Base-by-base conservation (phyloP, 2,329 filamentous ascomycete genomes). In the Geosmithia flava region DNA sequence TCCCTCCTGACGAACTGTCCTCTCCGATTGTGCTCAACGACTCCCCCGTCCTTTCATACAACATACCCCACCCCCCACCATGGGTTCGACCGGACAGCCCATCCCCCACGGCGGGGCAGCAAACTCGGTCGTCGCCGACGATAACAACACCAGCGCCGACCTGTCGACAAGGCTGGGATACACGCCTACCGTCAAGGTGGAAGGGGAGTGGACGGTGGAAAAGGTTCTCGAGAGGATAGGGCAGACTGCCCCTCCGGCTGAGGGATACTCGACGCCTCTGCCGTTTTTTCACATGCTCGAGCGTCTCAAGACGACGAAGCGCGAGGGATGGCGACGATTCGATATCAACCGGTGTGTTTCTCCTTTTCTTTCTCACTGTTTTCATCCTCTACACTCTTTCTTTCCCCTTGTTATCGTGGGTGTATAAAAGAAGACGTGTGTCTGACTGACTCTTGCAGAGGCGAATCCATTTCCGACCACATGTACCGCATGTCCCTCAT, bases 401-500 rank as follows among this genome's bases (percentile, higher is more conserved):
- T 42, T 11, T 30, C 29, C 29, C 11, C 29, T 30, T 7, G 7
- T 30, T 30, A 6, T 30, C 29, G 6, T 30, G 29, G 11, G 6
- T 30, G 7, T 6, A 30, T 30, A 30, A 6, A 30, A 11, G 29
- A 42, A 16, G 7, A 7, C 16, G 40, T 7, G 16, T 42, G 40
- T 7, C 19, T 42, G 33, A 39, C 42, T 37, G 13, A 23, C 19
- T 11, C 20, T 17, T 3, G 6, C 53, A 81, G 76, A 50, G 85
- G 87, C 62, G 93, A 98, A 67, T 95, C 88, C 2, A 96, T 98
- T 61, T 78, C 87, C 48, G 93, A 98, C 69, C 93, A 98, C 75
- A 98, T 98, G 93, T 98, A 97, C 69, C 89, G 93, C 68, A 98
- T 98, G 93, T 88, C 90, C 46, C 78, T 98, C 56, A 88, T 98